Conservation (phyloP, 352 stramenopile species). For the Phytophthora crassamura region DNA sequence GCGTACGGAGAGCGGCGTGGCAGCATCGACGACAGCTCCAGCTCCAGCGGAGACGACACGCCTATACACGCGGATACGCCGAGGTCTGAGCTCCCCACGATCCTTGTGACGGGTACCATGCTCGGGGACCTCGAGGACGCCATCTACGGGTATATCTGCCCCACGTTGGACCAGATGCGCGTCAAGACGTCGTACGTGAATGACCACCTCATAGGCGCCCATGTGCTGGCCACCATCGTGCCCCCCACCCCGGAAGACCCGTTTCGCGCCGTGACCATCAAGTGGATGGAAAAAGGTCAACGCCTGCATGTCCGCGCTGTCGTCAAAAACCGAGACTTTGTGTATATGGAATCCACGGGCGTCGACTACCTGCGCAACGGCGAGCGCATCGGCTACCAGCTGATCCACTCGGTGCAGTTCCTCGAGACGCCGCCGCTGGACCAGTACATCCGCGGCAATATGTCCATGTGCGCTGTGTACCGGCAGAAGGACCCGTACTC, state of each 20-base stretch:
- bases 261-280: constrained; percentile 48
- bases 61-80: constrained; percentile 35
- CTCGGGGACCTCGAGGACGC: constrained; percentile 52
- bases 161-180: constrained; percentile 43
- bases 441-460: constrained; percentile 46
- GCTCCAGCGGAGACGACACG: constrained; percentile 31
- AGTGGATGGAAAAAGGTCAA: constrained; percentile 60
- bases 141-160: constrained; percentile 50
- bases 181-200: constrained; percentile 56
- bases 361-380: constrained; percentile 50
- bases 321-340: constrained; percentile 59
- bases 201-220: constrained; percentile 44
- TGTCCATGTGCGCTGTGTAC: constrained; percentile 60
- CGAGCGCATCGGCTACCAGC: constrained; percentile 55
- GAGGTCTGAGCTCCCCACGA: constrained; percentile 28
- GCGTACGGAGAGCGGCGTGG: constrained; percentile 47
- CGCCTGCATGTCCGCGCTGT: constrained; percentile 43
- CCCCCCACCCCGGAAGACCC: constrained; percentile 39
- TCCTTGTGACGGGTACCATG: constrained; percentile 47
- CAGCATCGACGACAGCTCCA: constrained; percentile 31
- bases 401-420: constrained; percentile 65
- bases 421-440: constrained; percentile 41
- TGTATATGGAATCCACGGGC: constrained; percentile 59
- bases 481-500: constrained; percentile 49
- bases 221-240: constrained; percentile 53